These are phyloP conservation scores for Colletotrichum melonis DNA, from an alignment of 2,329 filamentous ascomycete genomes.

Conservation along the genomic window DNA sequence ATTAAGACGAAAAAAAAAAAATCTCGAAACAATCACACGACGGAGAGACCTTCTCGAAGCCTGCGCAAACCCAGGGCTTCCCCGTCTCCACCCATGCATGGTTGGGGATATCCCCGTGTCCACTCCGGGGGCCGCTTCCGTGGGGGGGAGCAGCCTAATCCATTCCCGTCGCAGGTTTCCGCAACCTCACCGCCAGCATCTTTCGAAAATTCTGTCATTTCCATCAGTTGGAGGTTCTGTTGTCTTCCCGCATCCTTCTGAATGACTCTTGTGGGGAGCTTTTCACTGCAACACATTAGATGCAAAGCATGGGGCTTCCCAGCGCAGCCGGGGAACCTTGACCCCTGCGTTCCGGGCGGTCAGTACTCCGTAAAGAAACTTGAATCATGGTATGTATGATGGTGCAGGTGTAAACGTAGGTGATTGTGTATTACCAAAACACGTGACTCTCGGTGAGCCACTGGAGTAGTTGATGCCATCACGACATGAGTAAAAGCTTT, in stretches of 20 bases:
- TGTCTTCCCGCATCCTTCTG: neutral
- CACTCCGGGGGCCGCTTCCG: neutral
- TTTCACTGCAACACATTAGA: neutral
- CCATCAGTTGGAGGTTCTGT: neutral
- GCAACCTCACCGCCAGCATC: neutral
- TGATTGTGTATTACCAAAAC: too few species aligned
- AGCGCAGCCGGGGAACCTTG: neutral
- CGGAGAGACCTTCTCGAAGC: constrained; percentile 14
- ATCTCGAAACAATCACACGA: constrained; percentile 3
- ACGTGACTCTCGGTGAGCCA: too few species aligned
- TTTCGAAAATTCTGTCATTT: neutral
- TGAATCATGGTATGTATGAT: neutral
- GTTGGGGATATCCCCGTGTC: neutral
- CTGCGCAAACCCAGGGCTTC: neutral
- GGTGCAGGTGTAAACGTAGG: too few species aligned
- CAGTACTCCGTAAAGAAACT: neutral
- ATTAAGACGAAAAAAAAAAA: neutral
- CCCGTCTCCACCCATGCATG: neutral
- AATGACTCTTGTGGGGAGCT: neutral
- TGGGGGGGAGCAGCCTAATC: neutral
- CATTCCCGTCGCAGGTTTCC: neutral
- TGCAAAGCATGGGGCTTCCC: neutral
- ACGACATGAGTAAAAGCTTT: too few species aligned
- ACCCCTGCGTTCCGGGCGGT: neutral
- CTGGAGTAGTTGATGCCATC: too few species aligned